A percentile compares a stretch with the other conserved stretches of the same genome.
Conservation (phyloP, 2,329 filamentous ascomycete species). For the Pleurostoma richardsiae region DNA sequence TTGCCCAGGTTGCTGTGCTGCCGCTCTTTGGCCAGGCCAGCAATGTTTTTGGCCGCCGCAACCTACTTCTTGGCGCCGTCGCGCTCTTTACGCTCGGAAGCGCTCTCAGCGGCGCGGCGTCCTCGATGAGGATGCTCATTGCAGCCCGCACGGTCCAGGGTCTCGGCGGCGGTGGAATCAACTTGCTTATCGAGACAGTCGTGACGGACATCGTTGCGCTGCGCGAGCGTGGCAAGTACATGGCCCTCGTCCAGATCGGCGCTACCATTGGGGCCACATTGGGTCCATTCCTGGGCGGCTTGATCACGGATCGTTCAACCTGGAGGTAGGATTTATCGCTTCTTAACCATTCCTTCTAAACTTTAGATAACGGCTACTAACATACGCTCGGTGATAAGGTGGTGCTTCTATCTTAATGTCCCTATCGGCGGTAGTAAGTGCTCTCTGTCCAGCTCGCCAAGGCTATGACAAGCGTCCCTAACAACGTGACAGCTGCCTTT, state of each 20-base stretch:
- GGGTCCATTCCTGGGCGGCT: constrained; percentile 24
- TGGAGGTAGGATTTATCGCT: constrained; percentile 10
- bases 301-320: constrained; percentile 15
- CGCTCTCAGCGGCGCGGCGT: constrained; percentile 32
- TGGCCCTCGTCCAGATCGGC: constrained; percentile 8
- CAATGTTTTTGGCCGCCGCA: constrained; percentile 38
- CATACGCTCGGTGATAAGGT: constrained; percentile 5
- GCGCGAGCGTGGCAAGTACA: constrained; percentile 2
- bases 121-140: constrained; percentile 31
- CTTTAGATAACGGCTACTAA: no score
- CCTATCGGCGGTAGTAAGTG: constrained; percentile 17
- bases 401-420: constrained; percentile 26
- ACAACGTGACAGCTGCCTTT: constrained; percentile 6
- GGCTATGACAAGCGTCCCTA: background rate
- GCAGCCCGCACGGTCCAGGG: constrained; percentile 32
- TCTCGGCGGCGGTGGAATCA: background rate
- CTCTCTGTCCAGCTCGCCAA: background rate
- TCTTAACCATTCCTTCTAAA: no score
- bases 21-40: constrained; percentile 35
- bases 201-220: background rate
- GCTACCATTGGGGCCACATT: constrained; percentile 17
- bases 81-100: constrained; percentile 37
- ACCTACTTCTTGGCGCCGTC: constrained; percentile 23
- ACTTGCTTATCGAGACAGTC: background rate
- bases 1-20: constrained; percentile 11